Evolutionary conservation across 2,329 filamentous ascomycete genomes (phyloP), one percentile per base, ranked within the genome.

Genomic region (Aspergillus viridinutans): DNA sequence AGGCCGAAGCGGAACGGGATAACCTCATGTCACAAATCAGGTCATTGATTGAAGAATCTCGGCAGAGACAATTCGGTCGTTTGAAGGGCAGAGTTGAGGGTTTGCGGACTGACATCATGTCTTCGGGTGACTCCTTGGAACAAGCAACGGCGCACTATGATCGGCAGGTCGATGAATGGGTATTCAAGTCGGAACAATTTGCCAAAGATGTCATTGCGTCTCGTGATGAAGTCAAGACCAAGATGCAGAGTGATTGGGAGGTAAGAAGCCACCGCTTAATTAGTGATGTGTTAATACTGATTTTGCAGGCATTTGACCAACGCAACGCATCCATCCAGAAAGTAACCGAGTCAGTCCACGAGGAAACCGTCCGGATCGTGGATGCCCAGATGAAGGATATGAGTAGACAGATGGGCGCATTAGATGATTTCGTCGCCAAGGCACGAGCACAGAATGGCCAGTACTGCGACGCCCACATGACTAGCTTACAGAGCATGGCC

Each of bases 371-470:
- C 29, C 87, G 88, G 6, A 93, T 95, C 57, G 92, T 97, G 12
- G 90, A 93, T 67, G 87, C 89, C 56, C 94, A 99, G 75, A 90
- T 95, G 77, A 83, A 84, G 55, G 90, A 96, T 64, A 88, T 99
- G 69, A 88, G 90, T 59, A 83, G 81, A n/a, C 91, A 97, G 73
- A 92, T 99, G 84, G 85, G 87, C 56, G 90, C 90, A 1, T 82
- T 99, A 7, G 93, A 97, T 67, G 90, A 93, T 63, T 96, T 97
- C 66, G 91, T 97, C 42, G 83, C 87, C 32, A 86, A 90, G 32
- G 92, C 95, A 51, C 85, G 88, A 58, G 84, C 84, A 1, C 89
- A 95, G 67, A 97, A 96, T 71, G 85, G 88, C 29, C 80, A 81
- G 20, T 91, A 96, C 69, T 88, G 94, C 70, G 81, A 85, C 26